phyloP scores from a whole-genome alignment of 1,284 basidiomycete species.

The Apiotrichum porosum region DNA sequence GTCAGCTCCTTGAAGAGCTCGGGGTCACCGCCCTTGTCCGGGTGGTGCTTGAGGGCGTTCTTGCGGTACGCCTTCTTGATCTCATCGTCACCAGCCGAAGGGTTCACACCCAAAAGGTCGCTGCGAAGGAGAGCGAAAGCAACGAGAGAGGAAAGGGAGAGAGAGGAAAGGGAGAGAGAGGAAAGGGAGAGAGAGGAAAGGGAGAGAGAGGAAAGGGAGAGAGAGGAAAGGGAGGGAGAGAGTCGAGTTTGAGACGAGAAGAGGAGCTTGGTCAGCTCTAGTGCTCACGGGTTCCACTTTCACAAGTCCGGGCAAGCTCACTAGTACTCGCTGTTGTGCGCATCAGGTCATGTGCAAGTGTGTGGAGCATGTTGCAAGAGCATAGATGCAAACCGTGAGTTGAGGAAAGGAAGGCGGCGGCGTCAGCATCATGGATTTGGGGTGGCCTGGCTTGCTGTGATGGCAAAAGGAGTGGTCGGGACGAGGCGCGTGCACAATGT shows the following conservation, averaged over 20 bases:
- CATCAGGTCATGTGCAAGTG: neutral
- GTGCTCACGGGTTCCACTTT: too few species aligned
- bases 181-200: neutral
- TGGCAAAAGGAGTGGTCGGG: too few species aligned
- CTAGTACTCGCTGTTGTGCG: conserved; percentile 69
- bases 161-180: neutral
- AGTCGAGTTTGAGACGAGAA: too few species aligned
- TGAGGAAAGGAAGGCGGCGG: neutral
- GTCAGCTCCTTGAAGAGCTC: conserved; percentile 98
- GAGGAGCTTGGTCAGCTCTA: conserved; percentile 3
- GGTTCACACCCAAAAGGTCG: conserved; percentile 75
- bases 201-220: neutral
- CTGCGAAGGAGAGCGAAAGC: conserved; percentile 16
- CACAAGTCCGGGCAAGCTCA: conserved; percentile 17
- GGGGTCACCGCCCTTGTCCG: conserved; percentile 95
- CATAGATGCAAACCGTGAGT: too few species aligned
- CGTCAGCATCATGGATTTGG: conserved; percentile 6
- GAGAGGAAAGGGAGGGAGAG: neutral
- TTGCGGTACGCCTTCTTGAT: conserved; percentile 94
- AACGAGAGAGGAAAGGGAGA: conserved; percentile 7
- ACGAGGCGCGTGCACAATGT: too few species aligned
- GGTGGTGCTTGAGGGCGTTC: conserved; percentile 85
- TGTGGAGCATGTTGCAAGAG: too few species aligned
- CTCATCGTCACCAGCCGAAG: conserved; percentile 69
- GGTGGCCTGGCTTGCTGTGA: neutral